Conservation (phyloP, 495 filamentous ascomycete species). For the Tuber microsphaerosporum region DNA sequence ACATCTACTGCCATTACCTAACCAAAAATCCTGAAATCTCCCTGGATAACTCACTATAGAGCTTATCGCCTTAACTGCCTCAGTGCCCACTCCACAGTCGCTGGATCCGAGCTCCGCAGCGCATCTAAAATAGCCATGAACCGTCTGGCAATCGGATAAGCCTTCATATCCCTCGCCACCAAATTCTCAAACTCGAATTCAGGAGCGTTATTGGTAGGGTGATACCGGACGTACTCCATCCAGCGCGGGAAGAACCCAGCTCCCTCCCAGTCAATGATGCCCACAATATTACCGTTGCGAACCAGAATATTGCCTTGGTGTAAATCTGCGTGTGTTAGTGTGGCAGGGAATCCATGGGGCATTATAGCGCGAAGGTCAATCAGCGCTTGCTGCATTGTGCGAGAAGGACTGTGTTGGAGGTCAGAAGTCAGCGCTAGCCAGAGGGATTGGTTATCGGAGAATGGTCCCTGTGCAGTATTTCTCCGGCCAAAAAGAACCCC, state of each 20-base stretch:
- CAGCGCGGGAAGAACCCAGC: constrained; percentile 43
- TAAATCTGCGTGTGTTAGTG: constrained; percentile 41
- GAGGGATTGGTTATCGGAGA: background rate
- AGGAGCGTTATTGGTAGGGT: background rate
- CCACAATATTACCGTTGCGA: constrained; percentile 29
- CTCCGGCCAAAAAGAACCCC: background rate
- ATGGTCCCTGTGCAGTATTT: background rate
- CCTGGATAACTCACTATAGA: background rate
- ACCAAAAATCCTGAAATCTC: background rate
- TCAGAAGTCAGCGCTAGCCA: background rate
- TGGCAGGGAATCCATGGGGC: background rate
- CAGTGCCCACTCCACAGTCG: background rate
- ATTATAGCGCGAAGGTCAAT: background rate
- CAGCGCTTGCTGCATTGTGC: background rate
- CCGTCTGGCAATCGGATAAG: background rate
- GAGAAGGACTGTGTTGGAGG: background rate
- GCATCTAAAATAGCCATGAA: background rate
- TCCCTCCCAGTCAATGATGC: constrained; percentile 43
- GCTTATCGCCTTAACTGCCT: background rate
- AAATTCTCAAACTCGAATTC: background rate
- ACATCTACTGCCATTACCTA: background rate
- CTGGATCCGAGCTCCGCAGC: background rate
- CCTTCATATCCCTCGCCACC: background rate
- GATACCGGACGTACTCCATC: constrained; percentile 40
- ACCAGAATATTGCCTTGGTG: constrained; percentile 43